Evolutionary conservation across 345 rosid species (phyloP).

Genomic region (Gossypium stocksii): DNA sequence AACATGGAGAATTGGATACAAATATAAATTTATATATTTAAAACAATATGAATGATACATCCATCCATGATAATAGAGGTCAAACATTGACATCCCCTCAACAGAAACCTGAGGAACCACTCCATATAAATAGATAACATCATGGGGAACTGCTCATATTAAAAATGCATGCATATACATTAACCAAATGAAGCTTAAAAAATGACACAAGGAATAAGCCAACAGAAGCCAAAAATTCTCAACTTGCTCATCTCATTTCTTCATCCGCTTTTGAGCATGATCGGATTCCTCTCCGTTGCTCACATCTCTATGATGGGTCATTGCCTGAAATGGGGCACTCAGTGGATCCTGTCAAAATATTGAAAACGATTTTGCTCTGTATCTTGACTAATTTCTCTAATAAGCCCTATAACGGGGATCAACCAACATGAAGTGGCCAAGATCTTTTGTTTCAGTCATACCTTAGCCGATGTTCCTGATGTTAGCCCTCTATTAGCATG

Average conservation of each 20-base stretch:
- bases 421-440: neutral
- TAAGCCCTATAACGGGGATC: neutral
- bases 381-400: slow-evolving; percentile 4
- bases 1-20: neutral
- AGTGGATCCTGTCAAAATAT: slow-evolving; percentile 35
- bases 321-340: slow-evolving; percentile 35
- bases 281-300: slow-evolving; percentile 49
- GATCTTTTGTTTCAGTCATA: slow-evolving; percentile 21
- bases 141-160: neutral
- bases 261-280: slow-evolving; percentile 69
- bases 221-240: neutral
- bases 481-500: slow-evolving; percentile 48
- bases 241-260: slow-evolving; percentile 28
- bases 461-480: slow-evolving; percentile 36
- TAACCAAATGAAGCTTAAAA: neutral
- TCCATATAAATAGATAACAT: neutral
- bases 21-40: neutral
- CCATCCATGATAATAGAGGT: neutral
- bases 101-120: neutral
- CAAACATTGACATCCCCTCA: neutral
- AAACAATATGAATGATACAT: neutral
- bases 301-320: slow-evolving; percentile 39
- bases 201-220: neutral
- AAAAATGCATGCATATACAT: neutral
- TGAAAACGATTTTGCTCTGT: neutral